Evolutionary conservation across 164 flowering plant genomes (phyloP).

Genomic region (Chloranthus sessilifolius): DNA sequence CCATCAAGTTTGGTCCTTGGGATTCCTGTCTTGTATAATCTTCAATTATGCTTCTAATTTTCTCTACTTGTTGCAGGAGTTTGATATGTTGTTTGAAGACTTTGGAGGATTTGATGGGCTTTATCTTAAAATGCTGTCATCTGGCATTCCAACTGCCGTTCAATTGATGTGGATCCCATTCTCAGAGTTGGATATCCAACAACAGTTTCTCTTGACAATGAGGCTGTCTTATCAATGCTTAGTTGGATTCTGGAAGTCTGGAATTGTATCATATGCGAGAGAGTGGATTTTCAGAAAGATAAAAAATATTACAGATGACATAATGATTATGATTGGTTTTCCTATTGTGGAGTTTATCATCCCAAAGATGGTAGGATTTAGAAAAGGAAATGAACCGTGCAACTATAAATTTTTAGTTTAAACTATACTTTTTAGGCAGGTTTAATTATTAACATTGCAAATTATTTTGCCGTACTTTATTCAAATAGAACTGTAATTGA

Average conservation of each 20-base stretch:
- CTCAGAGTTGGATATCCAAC: conserved; percentile 65
- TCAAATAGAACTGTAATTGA: too few species aligned
- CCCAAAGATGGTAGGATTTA: conserved; percentile 54
- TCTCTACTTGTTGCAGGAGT: conserved; percentile 53
- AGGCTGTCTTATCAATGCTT: conserved; percentile 42
- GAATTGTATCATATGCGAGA: conserved; percentile 35
- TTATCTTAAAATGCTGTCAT: conserved; percentile 73
- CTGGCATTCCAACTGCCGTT: conserved; percentile 75
- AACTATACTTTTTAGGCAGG: not conserved
- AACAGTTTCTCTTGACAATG: conserved; percentile 51
- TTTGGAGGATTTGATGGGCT: conserved; percentile 91
- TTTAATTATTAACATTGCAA: not conserved
- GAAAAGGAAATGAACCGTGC: not conserved
- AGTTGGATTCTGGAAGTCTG: conserved; percentile 50
- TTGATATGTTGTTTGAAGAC: conserved; percentile 70
- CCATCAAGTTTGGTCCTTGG: not conserved
- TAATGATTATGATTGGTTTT: conserved; percentile 58
- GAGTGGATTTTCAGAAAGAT: conserved; percentile 39
- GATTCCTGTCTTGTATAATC: not conserved
- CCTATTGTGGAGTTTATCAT: conserved; percentile 62
- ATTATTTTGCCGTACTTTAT: too few species aligned
- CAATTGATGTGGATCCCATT: conserved; percentile 91
- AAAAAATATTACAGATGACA: conserved; percentile 52
- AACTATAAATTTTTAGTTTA: not conserved
- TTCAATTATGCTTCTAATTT: conserved; percentile 1